Evolutionary conservation across 352 stramenopile genomes (phyloP).

Genomic region (Globisporangium parvum): DNA sequence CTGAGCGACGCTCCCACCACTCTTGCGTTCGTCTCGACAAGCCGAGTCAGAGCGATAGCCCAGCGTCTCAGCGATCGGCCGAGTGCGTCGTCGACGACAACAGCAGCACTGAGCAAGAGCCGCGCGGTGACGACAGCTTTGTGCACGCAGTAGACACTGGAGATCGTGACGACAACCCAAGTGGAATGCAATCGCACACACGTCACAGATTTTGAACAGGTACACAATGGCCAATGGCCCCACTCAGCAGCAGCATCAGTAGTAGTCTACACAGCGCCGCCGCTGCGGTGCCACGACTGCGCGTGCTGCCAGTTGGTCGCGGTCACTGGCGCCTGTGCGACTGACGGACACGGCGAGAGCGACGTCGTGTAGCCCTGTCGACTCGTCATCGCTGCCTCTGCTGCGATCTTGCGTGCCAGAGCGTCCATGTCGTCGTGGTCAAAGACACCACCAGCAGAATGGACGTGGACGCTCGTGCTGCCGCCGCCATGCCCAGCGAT

Average conservation of each 20-base stretch:
- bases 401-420: background rate
- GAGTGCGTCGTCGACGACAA: background rate
- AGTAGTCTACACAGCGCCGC: background rate
- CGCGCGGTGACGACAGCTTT: background rate
- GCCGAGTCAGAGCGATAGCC: background rate
- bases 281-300: slow-evolving; percentile 7
- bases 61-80: slow-evolving; percentile 3
- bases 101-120: background rate
- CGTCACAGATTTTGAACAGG: background rate
- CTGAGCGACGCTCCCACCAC: too few species aligned
- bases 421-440: background rate
- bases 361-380: slow-evolving; percentile 6
- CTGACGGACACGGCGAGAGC: slow-evolving; percentile 23
- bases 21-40: slow-evolving; percentile 10
- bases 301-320: slow-evolving; percentile 22
- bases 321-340: slow-evolving; percentile 21
- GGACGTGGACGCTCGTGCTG: too few species aligned
- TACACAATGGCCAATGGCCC: background rate
- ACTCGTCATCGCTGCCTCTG: background rate
- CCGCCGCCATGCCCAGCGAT: background rate
- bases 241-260: too few species aligned
- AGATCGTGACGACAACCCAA: background rate
- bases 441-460: background rate
- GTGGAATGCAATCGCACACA: too few species aligned
- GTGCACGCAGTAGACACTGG: background rate